phyloP scores from a whole-genome alignment of 139 green algal genomes.

The Picochlorum sp. region DNA sequence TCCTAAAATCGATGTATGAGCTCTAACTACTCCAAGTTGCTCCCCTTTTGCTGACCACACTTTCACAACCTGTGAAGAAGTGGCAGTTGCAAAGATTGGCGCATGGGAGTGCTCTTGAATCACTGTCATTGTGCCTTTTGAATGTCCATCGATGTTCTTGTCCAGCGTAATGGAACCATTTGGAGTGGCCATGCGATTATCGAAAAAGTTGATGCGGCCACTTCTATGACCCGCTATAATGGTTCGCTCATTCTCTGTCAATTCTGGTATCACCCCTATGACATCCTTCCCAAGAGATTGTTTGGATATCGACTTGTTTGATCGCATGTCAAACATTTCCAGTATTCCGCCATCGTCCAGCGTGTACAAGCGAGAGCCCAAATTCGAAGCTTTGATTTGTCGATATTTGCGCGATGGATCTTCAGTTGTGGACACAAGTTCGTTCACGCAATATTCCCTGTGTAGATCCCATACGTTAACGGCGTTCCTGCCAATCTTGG shows the following conservation, averaged over 20 bases:
- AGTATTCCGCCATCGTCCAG: not conserved
- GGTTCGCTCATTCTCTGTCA: too few relatives aligned
- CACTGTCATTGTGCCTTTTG: constrained; percentile 52
- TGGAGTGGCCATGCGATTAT: constrained; percentile 15
- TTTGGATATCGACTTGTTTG: not conserved
- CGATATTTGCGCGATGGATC: not conserved
- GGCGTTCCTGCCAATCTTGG: not conserved
- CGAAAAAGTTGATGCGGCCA: constrained; percentile 70
- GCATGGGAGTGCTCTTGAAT: constrained; percentile 68
- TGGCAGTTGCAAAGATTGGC: constrained; percentile 71
- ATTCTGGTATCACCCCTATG: not conserved
- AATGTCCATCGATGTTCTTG: constrained; percentile 59
- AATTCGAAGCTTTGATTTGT: not conserved
- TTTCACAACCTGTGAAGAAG: constrained; percentile 48
- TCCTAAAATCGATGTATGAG: constrained; percentile 47
- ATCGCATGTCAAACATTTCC: not conserved
- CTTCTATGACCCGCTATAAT: constrained; percentile 17
- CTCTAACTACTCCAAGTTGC: constrained; percentile 56
- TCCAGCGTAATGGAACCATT: not conserved
- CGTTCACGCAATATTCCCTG: constrained; percentile 38
- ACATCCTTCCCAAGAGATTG: not conserved
- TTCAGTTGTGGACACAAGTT: constrained; percentile 25
- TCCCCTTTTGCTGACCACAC: constrained; percentile 49
- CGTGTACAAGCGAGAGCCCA: not conserved
- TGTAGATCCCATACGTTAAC: constrained; percentile 49